Evolutionary conservation across 1,284 basidiomycete genomes (phyloP).

Genomic region (Rhizopogon hawkerae): DNA sequence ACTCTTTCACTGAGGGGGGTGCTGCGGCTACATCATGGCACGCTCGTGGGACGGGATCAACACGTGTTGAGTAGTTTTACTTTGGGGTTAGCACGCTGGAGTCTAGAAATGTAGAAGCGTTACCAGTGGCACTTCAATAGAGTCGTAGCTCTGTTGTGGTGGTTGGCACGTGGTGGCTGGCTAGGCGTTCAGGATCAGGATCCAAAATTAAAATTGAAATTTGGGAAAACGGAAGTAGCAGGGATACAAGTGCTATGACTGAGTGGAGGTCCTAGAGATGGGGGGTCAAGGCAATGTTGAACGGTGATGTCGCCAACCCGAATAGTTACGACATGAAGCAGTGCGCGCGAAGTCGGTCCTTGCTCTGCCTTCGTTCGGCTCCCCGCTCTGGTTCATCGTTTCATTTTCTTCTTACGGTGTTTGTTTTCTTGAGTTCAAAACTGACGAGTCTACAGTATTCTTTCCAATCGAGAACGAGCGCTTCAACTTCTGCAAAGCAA

Average conservation of each 20-base stretch:
- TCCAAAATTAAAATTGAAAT: too few relatives aligned
- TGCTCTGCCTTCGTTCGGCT: not conserved
- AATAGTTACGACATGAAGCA: constrained; percentile 28
- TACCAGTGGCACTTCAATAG: not conserved
- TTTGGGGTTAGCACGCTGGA: constrained; percentile 26
- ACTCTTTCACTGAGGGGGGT: not conserved
- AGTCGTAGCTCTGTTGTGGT: not conserved
- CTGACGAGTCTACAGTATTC: constrained; percentile 2
- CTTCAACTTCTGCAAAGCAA: constrained; percentile 10
- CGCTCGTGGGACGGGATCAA: constrained; percentile 23
- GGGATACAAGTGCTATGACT: too few relatives aligned
- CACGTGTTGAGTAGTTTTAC: constrained; percentile 21
- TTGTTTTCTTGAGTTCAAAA: constrained; percentile 14
- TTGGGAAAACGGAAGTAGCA: too few relatives aligned
- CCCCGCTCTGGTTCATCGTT: not conserved
- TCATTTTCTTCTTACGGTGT: not conserved
- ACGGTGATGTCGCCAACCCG: constrained; percentile 20
- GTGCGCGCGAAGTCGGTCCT: constrained; percentile 17
- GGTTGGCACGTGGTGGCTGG: not conserved
- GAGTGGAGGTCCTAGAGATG: too few relatives aligned
- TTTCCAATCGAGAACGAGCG: constrained; percentile 15
- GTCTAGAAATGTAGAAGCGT: not conserved
- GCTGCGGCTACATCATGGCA: constrained; percentile 19
- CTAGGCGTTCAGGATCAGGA: too few relatives aligned
- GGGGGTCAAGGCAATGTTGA: too few relatives aligned